Evolutionary conservation across 1,139 yeast genomes (phyloP).

Genomic region (Candida sp.): DNA sequence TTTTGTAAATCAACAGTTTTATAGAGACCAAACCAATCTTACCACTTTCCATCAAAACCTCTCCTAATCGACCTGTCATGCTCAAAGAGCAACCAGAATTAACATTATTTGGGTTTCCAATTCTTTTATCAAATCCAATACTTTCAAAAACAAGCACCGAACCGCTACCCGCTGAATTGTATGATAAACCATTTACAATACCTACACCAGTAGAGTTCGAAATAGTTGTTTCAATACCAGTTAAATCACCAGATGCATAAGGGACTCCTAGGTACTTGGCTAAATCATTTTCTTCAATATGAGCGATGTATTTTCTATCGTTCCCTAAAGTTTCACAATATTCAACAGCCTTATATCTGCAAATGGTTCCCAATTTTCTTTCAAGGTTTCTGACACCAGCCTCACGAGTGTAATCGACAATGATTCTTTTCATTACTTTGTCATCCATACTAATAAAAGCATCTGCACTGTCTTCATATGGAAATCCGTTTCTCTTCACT

Average conservation of each 20-base stretch:
- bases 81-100: conserved; percentile 38
- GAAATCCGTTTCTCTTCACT: conserved; percentile 66
- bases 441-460: conserved; percentile 38
- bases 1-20: conserved; percentile 49
- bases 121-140: conserved; percentile 53
- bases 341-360: conserved; percentile 83
- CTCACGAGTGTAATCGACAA: conserved; percentile 75
- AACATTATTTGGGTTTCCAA: conserved; percentile 27
- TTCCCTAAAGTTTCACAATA: conserved; percentile 41
- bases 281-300: conserved; percentile 41
- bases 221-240: conserved; percentile 17
- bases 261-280: conserved; percentile 56
- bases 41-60: conserved; percentile 79
- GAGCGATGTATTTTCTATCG: conserved; percentile 24
- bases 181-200: conserved; percentile 84
- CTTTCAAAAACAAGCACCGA: conserved; percentile 81
- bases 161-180: conserved; percentile 89
- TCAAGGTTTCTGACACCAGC: conserved; percentile 86
- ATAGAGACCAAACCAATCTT: conserved; percentile 77
- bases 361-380: conserved; percentile 66
- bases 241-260: conserved; percentile 19
- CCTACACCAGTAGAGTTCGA: conserved; percentile 47
- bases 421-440: conserved; percentile 57
- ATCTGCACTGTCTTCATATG: conserved; percentile 18
- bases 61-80: conserved; percentile 83